Evolutionary conservation across 768 basidiomycete genomes (phyloP).

Genomic region (Filobasidium wieringae): DNA sequence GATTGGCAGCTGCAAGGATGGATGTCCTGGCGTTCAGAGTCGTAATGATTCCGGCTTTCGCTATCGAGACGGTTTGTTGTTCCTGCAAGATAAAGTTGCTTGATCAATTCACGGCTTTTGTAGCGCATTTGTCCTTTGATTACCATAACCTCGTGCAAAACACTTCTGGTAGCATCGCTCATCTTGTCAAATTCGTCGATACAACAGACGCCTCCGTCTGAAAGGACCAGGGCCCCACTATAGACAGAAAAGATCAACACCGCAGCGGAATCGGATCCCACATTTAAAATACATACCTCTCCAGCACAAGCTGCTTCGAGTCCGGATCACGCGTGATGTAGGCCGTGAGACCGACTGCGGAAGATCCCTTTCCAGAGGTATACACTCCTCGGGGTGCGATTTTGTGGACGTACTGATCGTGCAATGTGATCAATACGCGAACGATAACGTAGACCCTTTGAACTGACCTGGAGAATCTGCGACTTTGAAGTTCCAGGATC

Average conservation of each 20-base stretch:
- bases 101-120: background rate
- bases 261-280: background rate
- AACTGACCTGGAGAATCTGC: conserved; percentile 73
- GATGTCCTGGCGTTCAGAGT: conserved; percentile 96
- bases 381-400: conserved; percentile 96
- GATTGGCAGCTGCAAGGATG: conserved; percentile 93
- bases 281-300: no score
- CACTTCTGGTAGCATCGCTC: conserved; percentile 44
- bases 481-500: conserved; percentile 99
- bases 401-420: conserved; percentile 86
- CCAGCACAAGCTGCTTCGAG: conserved; percentile 92
- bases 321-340: conserved; percentile 98
- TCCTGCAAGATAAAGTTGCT: conserved; percentile 47
- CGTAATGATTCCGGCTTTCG: conserved; percentile 97
- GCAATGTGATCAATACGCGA: no score
- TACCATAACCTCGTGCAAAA: conserved; percentile 47
- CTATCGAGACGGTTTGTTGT: conserved; percentile 98
- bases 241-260: background rate
- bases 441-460: no score
- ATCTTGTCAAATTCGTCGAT: conserved; percentile 82
- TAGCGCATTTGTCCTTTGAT: background rate
- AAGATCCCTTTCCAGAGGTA: conserved; percentile 94
- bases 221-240: conserved; percentile 80
- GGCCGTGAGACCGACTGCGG: conserved; percentile 94
- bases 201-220: conserved; percentile 94